Evolutionary conservation across 352 stramenopile genomes (phyloP), one percentile per base, ranked within the genome.

Genomic region (Plasmopara halstedii): DNA sequence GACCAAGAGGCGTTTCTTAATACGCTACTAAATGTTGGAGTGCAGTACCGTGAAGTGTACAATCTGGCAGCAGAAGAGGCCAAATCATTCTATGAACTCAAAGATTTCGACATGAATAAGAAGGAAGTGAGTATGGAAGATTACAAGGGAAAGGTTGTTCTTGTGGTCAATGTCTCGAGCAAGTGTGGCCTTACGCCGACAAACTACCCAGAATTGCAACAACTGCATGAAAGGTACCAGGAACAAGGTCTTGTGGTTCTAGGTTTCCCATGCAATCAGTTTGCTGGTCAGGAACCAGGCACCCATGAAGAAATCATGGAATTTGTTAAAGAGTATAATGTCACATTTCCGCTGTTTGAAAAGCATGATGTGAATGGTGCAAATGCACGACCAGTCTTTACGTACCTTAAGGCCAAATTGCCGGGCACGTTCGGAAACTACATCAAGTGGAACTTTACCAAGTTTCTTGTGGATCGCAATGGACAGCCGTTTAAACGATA

Each of bases 401-500:
- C 64, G 27, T 96, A 83, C 52, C 59, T 96, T 21, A 95, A 94
- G 50, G 34, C 70, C 31, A 79, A 82, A 36, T 53, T 93, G 13
- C 75, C 79, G 2, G 65, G 62, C 1, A 62, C 85, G 54, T 76
- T 84, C 44, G 79, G 73, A 3, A 72, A 72, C 15, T 87, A 82
- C 55, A 76, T 96, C 46, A 78, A 85, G 50, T 95, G 85, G 85
- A 95, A 95, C 67, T 95, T 91, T 50, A 86, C 74, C 19, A 95
- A 93, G 60, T 97, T 97, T 52, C 53, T 97, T 11, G 69, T 97
- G 4, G 88, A 96, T 63, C 72, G 78, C 52, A 76, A 93, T 31
- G 87, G 87, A n/a, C 65, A 73, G 47, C 81, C 88, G 27, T 63
- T 64, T 46, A 88, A 92, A 54, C 67, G 87, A 6, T 95, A 67